Percentiles rank a stretch among this genome's conserved stretches.
These are phyloP conservation scores for Suillus bovinus DNA, from an alignment of 768 basidiomycete species.

Conservation along the genomic window DNA sequence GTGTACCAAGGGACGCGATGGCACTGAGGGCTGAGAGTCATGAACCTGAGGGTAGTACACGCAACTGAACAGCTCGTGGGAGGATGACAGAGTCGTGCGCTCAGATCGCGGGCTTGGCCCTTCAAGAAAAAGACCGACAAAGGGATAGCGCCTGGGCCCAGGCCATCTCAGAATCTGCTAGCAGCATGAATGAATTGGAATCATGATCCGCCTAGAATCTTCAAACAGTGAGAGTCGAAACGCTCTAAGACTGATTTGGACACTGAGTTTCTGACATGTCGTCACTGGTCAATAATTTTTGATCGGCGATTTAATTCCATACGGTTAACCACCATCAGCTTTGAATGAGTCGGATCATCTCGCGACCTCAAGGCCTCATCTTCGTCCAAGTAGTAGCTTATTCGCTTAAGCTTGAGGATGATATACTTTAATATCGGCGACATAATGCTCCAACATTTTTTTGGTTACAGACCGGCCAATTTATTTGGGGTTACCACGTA, in stretches of 20 bases:
- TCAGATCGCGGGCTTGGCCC: not conserved
- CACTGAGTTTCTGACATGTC: not conserved
- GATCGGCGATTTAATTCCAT: not conserved
- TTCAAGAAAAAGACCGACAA: not conserved
- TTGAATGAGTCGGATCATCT: too few relatives aligned
- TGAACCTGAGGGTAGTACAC: not conserved
- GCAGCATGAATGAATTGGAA: not conserved
- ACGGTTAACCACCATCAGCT: not conserved
- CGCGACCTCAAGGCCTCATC: not conserved
- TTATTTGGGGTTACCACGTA: too few relatives aligned
- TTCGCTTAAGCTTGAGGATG: not conserved
- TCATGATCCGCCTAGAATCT: not conserved
- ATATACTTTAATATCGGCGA: not conserved
- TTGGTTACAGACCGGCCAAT: not conserved
- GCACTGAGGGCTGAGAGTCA: not conserved
- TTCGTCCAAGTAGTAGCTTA: not conserved
- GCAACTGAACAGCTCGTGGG: not conserved
- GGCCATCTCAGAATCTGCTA: not conserved
- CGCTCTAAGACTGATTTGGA: not conserved
- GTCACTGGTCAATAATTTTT: not conserved
- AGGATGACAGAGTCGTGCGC: not conserved
- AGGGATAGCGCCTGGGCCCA: not conserved
- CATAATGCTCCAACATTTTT: not conserved
- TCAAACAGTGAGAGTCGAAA: not conserved
- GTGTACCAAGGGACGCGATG: not conserved